Evolutionary conservation across 768 basidiomycete species (phyloP).

Genomic region (Suillus subaureus): DNA sequence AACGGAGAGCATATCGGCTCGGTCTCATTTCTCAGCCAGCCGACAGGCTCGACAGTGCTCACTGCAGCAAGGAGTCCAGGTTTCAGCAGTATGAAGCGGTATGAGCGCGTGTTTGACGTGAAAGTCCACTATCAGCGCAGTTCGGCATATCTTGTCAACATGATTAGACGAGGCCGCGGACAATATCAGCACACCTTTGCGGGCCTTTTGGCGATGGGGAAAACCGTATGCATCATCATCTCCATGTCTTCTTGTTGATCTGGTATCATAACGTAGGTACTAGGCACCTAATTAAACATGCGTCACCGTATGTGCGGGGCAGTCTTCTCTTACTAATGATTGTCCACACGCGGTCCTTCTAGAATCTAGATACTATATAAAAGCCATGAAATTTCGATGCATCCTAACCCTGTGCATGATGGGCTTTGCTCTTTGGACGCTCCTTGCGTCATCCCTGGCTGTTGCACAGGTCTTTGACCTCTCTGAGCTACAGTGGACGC

Average conservation of each 20-base stretch:
- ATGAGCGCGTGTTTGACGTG: neutral
- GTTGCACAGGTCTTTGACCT: constrained; percentile 41
- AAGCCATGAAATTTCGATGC: neutral
- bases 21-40: neutral
- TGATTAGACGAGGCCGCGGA: too few relatives aligned
- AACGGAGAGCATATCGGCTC: neutral
- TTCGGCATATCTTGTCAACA: too few relatives aligned
- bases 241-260: too few relatives aligned
- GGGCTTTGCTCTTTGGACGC: constrained; percentile 1
- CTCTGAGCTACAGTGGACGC: constrained; percentile 51
- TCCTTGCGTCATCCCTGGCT: constrained; percentile 11
- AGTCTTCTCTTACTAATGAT: neutral
- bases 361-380: neutral
- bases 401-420: neutral
- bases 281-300: too few relatives aligned
- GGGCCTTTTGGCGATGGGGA: too few relatives aligned
- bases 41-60: neutral
- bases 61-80: neutral
- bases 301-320: too few relatives aligned
- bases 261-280: too few relatives aligned
- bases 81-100: neutral
- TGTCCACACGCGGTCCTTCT: neutral
- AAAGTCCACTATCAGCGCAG: too few relatives aligned
- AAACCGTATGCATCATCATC: too few relatives aligned
- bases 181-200: neutral